Evolutionary conservation across 805 yeast genomes (phyloP).

Genomic region (Yarrowia bubula): DNA sequence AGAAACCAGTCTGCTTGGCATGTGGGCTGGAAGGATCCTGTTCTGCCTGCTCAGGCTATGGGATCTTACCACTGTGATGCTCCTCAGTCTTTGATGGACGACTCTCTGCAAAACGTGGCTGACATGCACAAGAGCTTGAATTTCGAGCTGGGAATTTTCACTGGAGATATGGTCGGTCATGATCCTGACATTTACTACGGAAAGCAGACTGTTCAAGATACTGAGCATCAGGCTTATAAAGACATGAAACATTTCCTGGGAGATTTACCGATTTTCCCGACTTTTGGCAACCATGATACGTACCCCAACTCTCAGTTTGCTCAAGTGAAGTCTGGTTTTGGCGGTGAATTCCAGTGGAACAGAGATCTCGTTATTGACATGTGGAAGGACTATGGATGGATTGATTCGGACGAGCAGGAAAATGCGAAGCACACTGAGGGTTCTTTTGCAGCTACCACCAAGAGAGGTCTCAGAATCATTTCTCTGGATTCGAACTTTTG

Average conservation of each 20-base stretch:
- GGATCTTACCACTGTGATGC: conserved; percentile 67
- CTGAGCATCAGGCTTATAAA: conserved; percentile 51
- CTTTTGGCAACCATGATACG: conserved; percentile 69
- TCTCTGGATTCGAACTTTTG: conserved; percentile 66
- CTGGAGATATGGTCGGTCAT: conserved; percentile 75
- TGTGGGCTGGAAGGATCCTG: conserved; percentile 30
- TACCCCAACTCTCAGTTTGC: conserved; percentile 72
- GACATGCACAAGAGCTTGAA: conserved; percentile 41
- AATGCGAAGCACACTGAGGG: conserved; percentile 45
- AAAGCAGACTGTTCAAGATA: conserved; percentile 48
- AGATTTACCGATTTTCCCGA: conserved; percentile 57
- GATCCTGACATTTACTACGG: conserved; percentile 47
- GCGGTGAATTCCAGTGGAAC: conserved; percentile 47
- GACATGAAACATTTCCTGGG: conserved; percentile 52
- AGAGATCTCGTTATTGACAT: conserved; percentile 48
- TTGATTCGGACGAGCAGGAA: conserved; percentile 34
- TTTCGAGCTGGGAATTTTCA: conserved; percentile 63
- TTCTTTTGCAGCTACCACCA: conserved; percentile 58
- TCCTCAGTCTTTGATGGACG: conserved; percentile 62
- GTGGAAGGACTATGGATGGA: conserved; percentile 51
- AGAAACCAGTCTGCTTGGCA: conserved; percentile 9
- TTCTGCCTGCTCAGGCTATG: conserved; percentile 56
- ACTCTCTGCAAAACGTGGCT: conserved; percentile 49
- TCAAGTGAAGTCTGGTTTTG: conserved; percentile 48
- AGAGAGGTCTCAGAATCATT: conserved; percentile 56